Evolutionary conservation across 805 yeast species (phyloP).

Genomic region (Sungouiella blattae): DNA sequence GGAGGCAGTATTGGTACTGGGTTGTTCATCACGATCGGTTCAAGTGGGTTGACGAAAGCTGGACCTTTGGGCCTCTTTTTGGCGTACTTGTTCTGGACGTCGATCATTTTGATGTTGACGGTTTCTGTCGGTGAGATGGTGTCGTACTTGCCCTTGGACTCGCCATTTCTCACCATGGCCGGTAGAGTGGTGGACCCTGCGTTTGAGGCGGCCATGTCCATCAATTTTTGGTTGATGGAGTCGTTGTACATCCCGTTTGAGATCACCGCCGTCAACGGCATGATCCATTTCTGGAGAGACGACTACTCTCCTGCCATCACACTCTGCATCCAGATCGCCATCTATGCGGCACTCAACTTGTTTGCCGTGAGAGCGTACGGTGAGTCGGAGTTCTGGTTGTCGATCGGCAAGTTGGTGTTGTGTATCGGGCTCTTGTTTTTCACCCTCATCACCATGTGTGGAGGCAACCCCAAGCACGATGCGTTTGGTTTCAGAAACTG

Average conservation of each 20-base stretch:
- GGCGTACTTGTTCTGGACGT: slow-evolving; percentile 30
- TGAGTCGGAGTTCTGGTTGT: slow-evolving; percentile 77
- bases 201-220: slow-evolving; percentile 30
- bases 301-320: slow-evolving; percentile 49
- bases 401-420: slow-evolving; percentile 56
- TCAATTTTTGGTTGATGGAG: slow-evolving; percentile 42
- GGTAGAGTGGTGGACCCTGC: slow-evolving; percentile 38
- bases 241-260: slow-evolving; percentile 30
- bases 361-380: slow-evolving; percentile 77
- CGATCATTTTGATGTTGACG: slow-evolving; percentile 27
- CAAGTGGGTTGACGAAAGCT: slow-evolving; percentile 27
- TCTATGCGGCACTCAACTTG: slow-evolving; percentile 48
- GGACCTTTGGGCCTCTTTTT: slow-evolving; percentile 34
- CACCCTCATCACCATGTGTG: slow-evolving; percentile 79
- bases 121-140: slow-evolving; percentile 39
- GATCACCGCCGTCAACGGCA: slow-evolving; percentile 42
- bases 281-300: slow-evolving; percentile 51
- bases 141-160: slow-evolving; percentile 31
- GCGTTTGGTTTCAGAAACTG: slow-evolving; percentile 49
- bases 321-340: slow-evolving; percentile 38
- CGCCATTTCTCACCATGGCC: slow-evolving; percentile 36
- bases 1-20: slow-evolving; percentile 42
- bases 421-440: slow-evolving; percentile 74
- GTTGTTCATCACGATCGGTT: slow-evolving; percentile 34
- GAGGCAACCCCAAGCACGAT: slow-evolving; percentile 73